Evolutionary conservation across 805 yeast species (phyloP).

Genomic region (Candida xiaguanensis): DNA sequence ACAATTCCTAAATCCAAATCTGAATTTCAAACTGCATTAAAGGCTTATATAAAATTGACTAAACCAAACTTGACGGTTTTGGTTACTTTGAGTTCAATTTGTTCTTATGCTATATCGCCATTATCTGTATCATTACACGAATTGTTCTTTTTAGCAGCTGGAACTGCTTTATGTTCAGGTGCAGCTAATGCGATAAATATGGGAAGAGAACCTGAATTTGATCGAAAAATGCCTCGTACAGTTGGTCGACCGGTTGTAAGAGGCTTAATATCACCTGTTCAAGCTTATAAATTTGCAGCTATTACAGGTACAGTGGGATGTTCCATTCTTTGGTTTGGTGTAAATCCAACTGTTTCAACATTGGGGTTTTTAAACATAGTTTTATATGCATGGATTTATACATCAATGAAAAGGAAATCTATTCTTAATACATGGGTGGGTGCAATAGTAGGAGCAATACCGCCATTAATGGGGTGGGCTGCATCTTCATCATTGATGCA

Average conservation of each 20-base stretch:
- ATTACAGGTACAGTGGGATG: slow-evolving; percentile 70
- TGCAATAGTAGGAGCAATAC: slow-evolving; percentile 97
- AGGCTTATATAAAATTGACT: slow-evolving; percentile 75
- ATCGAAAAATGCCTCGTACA: slow-evolving; percentile 83
- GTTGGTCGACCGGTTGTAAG: slow-evolving; percentile 85
- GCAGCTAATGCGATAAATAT: slow-evolving; percentile 96
- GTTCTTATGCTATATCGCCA: slow-evolving; percentile 92
- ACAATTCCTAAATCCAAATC: slow-evolving; percentile 11
- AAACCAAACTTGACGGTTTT: slow-evolving; percentile 86
- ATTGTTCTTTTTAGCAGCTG: slow-evolving; percentile 68
- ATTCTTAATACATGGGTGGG: slow-evolving; percentile 98
- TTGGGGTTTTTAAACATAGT: slow-evolving; percentile 80
- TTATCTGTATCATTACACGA: slow-evolving; percentile 69
- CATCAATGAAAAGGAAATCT: slow-evolving; percentile 80
- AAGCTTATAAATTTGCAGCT: slow-evolving; percentile 81
- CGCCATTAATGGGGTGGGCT: slow-evolving; percentile 99
- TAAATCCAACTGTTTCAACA: slow-evolving; percentile 77
- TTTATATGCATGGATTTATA: slow-evolving; percentile 86
- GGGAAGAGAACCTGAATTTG: slow-evolving; percentile 94
- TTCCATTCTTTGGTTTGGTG: slow-evolving; percentile 67
- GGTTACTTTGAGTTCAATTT: slow-evolving; percentile 87
- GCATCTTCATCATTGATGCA: slow-evolving; percentile 68
- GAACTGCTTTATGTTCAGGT: slow-evolving; percentile 85
- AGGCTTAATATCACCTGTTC: slow-evolving; percentile 67
- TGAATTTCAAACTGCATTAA: slow-evolving; percentile 36